Base-by-base conservation (phyloP, 768 basidiomycete species). In the Mycena vitilis region DNA sequence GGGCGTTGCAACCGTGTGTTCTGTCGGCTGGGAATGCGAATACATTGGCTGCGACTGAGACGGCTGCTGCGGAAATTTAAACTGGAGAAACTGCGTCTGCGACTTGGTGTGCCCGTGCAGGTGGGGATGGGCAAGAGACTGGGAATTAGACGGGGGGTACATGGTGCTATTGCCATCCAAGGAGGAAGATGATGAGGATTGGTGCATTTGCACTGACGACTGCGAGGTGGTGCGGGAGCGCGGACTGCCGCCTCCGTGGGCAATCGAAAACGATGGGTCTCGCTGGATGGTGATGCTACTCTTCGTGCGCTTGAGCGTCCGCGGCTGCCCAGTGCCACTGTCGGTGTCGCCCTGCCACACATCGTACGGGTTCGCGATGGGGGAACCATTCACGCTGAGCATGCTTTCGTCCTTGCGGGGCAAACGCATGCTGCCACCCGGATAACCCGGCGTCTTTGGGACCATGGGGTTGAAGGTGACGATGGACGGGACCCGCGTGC, bases 311-410 rank as follows among this genome's bases (percentile, higher is more conserved):
- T 87, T 87, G 34, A 84, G 72, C 1, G 78, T 79, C n/a, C 74
- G 80, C 16, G 74, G 71, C 36, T 74, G 76, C 20, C 67, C 72
- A 30, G 64, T 51, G 51, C 70, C 69, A 34, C 68, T 74, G 51
- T 77, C 79, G 48, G 69, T 71, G 11, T 75, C 73, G 45, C 81
- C 52, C 89, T 75, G 22, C 89, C 90, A 71, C 90, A 87, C 66
- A 6, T 89, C 83, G 73, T 90, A 91, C 1, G 93, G 93, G 75
- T 94, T 94, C 20, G 89, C 88, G 20, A 95, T 83, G 0, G 94
- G 94, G 0, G 92, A 94, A 5, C 94, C 94, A 68, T 95, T 95
- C 22, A 91, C 78, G 73, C 93, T 93, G 57, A 95, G 83, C 87
- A 95, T 88, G 73, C 84, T 88, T 78, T 95, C 94, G 73, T 93